Base-by-base conservation (phyloP, 176 grass and related monocot species). In the Thalia dealbata region DNA sequence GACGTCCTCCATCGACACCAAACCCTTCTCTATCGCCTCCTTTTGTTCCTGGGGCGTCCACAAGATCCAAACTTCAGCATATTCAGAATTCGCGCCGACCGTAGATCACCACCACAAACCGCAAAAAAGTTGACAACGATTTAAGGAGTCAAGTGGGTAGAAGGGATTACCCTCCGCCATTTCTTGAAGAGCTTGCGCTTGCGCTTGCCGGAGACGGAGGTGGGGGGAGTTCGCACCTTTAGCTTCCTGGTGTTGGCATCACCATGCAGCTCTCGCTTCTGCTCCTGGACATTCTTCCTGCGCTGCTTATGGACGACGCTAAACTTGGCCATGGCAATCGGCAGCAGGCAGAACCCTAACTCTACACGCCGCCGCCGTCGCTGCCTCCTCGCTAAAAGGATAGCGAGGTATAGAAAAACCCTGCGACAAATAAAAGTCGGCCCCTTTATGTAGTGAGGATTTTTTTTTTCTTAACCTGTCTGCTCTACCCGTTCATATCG, bases 121-220 rank as follows among this genome's bases (percentile, higher is more conserved):
- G 27, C 22, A 3, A 18, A 72, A 62, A 76, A 5, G 14, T 48
- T 64, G 14, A 9, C 16, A 28, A 28, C 69, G 15, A 68, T 51
- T n/a, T 2, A 22, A 44, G 42, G 19, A 68, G 11, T 68, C 12
- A 43, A 22, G 30, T 68, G 19, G 3, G 9, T 35, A 30, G 18
- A 51, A 24, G 41, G 41, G 35, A 58, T 52, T 67, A 81, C 84
- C 54, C 79, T 70, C 42, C 75, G 79, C 84, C 73, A 75, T 78
- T 86, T 81, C 44, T 77, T 80, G 38, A 70, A 14, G 51, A 81
- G 69, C 43, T 75, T 86, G 18, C 50, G 79, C 75, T 86, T 81
- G 62, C 84, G 84, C 75, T 86, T 86, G 74, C 84, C 84, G 52
- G 84, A 86, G 60, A 86, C 14, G 42, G 79, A 68, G 60, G 72